Evolutionary conservation across 345 rosid species (phyloP), one percentile per base, ranked within the genome.

Genomic region (Reutealis trisperma): DNA sequence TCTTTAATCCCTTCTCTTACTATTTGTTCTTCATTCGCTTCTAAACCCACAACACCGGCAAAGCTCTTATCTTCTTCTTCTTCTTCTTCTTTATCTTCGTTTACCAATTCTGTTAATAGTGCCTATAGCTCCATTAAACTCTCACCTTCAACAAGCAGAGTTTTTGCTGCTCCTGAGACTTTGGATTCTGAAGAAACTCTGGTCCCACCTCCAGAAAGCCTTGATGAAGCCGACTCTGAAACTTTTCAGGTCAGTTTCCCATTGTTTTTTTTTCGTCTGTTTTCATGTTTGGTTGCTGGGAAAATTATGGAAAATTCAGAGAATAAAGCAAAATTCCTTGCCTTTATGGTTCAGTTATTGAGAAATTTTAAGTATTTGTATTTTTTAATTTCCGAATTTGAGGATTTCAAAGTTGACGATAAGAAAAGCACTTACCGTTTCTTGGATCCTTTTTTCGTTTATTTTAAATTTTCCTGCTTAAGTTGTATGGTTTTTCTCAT

Each of bases 111-210:
- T 34, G 41, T 75, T 55, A 68, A 60, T 64, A 72, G 49, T 78
- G 79, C 75, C 55, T 73, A 85, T n/a, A 55, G 25, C 71, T 47
- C 78, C 71, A 83, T 87, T 25, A 85, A 80, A 77, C 81, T 85
- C 68, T 73, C 84, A 30, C 12, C 58, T n/a, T 86, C 89, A 15
- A 54, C 87, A 65, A 66, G 80, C 27, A 89, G 80, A 86, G 80
- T 87, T 73, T 87, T 83, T 75, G 91, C 94, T 0, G 88, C 91
- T 72, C 88, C 93, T 6, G 97, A 93, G 71, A 84, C 86, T 71
- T 64, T 91, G 82, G 87, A 84, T 24, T 70, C 84, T 61, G 83
- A 81, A 63, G 92, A 61, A 9, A 54, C 15, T 22, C 55, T 62
- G n/a, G 67, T 57, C 57, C 30, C 67, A 25, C 73, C 77, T 77